These are phyloP conservation scores for Scheffersomyces spartinae DNA, from an alignment of 805 yeast genomes.

Conservation along the genomic window DNA sequence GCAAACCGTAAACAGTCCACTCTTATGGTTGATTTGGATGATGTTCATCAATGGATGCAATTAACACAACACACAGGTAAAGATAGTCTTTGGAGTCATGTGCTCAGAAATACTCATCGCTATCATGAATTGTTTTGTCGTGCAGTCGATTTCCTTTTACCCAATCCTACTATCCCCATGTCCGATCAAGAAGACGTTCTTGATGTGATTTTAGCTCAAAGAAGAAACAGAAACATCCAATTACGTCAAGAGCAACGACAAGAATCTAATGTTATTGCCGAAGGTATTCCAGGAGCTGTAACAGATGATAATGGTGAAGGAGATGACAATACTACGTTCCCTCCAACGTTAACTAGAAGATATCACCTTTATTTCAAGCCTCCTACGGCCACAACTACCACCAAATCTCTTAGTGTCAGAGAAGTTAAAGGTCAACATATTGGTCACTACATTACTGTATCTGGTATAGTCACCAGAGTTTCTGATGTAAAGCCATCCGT, in stretches of 20 bases:
- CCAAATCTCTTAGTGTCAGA: conserved; percentile 73
- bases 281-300: conserved; percentile 5
- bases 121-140: conserved; percentile 67
- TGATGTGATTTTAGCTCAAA: conserved; percentile 86
- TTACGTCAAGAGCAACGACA: conserved; percentile 44
- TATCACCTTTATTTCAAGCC: conserved; percentile 85
- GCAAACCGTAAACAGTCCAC: conserved; percentile 75
- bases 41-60: conserved; percentile 26
- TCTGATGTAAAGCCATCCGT: conserved; percentile 94
- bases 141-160: conserved; percentile 73
- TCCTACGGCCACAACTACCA: conserved; percentile 31
- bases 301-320: conserved; percentile 18
- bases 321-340: conserved; percentile 46
- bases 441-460: conserved; percentile 79
- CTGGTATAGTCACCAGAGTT: conserved; percentile 92
- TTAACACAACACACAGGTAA: conserved; percentile 8
- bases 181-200: conserved; percentile 79
- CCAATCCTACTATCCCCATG: conserved; percentile 74
- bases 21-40: conserved; percentile 72
- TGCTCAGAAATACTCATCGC: conserved; percentile 66
- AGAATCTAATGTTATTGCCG: conserved; percentile 6
- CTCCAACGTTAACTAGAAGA: conserved; percentile 77
- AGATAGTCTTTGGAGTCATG: no score
- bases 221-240: conserved; percentile 72
- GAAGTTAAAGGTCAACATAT: conserved; percentile 74